Base-by-base conservation (phyloP, 805 yeast genomes). In the Ogataea pignaliae region DNA sequence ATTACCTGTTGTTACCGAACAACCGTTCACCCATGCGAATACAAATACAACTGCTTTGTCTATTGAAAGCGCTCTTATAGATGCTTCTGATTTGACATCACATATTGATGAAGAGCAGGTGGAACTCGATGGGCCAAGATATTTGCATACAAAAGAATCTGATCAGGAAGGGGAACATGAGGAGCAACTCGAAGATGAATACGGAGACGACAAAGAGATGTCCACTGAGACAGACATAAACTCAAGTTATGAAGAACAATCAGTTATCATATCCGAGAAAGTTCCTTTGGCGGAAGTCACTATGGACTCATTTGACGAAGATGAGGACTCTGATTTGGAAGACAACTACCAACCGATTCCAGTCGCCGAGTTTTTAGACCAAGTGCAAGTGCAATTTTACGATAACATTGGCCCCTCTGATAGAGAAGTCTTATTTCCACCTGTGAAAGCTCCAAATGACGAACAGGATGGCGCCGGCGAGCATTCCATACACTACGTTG, bases 251-350 rank as follows among this genome's bases (percentile, higher is more conserved):
- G 37, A 39, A 11, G 56, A 51, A 10, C 54, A 48, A 31, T 53
- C 60, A 17, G 46, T 48, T 14, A 44, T 59, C 17, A 56, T 54
- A 15, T 55, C 64, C 1, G 64, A 59, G 43, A 51, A 55, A 37
- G 45, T 61, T 10, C 66, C 67, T 8, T 44, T 61, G 29, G 64
- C 67, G 1, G 65, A 61, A 41, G 59, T 60, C 11, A 53, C 63
- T 1, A 43, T 45, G 18, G 57, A 52, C 16, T 50, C 54, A 2
- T 47, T 50, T 0, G 48, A 42, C 18, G 56, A 45, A 1, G 52
- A 46, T 16, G 57, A 56, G 2, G 57, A 53, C 6, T 47, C 47
- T 31, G 56, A 53, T 6, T 52, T 55, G n/a, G 63, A 59, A 33
- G 61, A 60, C 32, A 55, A 53, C 28, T 60, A 61, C 37, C 46